Evolutionary conservation across 768 basidiomycete genomes (phyloP), one percentile per base, ranked within the genome.

Genomic region (Mycena vitilis): DNA sequence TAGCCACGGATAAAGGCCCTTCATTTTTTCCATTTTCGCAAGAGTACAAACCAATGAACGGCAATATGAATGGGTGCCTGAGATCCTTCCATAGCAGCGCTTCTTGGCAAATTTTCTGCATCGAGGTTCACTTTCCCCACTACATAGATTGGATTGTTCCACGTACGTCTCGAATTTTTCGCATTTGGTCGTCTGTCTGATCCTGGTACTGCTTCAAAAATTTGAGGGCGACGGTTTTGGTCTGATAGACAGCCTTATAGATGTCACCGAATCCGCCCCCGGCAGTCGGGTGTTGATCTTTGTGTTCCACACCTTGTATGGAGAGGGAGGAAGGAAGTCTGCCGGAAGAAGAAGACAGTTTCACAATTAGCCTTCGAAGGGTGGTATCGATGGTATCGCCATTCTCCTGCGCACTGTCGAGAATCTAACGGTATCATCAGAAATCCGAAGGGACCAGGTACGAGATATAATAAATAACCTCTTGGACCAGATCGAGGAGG

Each of bases 51-150:
- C 72, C 72, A 10, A 73, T 48, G 15, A 73, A 73, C 15, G 70
- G 72, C 36, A 73, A 16, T 9, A 71, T 47, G 54, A 59, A 60
- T 13, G 53, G 42, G 52, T 73, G 72, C 5, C 55, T 20, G 42
- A 73, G 65, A 38, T 66, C 58, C 37, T 71, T 71, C 72, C 72
- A 71, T 11, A 73, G 44, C 10, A 73, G 36, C 5, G 70, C 72
- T 60, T 73, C 72, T 20, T 63, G 58, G n/a, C 22, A 71, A 30
- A 73, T 63, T 51, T 54, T 69, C 72, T 73, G 44, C 4, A 25
- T 5, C 15, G 16, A n/a, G 16, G 34, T 10, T 38, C 11, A 47
- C 34, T 1, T 2, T 2, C 11, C 38, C 1, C 12, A 8, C 40
- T 40, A 47, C 16, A 59, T 16, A 40, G n/a, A 40, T 11, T 12